Evolutionary conservation across 2,329 filamentous ascomycete genomes (phyloP).

Genomic region (Elsinoe perseae): DNA sequence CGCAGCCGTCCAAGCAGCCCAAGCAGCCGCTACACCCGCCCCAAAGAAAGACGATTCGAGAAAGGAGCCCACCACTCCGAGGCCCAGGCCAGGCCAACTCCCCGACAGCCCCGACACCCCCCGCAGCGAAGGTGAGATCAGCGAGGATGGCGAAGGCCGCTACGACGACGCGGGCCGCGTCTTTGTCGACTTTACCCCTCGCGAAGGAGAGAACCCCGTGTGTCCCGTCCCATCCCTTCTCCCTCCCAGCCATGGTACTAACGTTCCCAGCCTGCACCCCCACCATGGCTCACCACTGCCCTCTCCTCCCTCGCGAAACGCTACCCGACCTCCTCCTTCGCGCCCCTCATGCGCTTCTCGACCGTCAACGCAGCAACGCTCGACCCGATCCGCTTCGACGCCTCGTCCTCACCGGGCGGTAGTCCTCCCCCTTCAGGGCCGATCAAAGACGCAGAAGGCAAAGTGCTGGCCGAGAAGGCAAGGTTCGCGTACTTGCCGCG

Average conservation of each 20-base stretch:
- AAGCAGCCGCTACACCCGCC: constrained; percentile 14
- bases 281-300: constrained; percentile 72
- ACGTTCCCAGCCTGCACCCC: constrained; percentile 61
- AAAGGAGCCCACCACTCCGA: constrained; percentile 6
- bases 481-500: constrained; percentile 73
- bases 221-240: constrained; percentile 31
- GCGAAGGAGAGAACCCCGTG: constrained; percentile 56
- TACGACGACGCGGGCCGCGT: constrained; percentile 49
- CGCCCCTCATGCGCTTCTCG: constrained; percentile 84
- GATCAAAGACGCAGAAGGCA: constrained; percentile 44
- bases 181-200: constrained; percentile 55
- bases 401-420: constrained; percentile 32
- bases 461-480: constrained; percentile 6
- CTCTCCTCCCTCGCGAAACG: constrained; percentile 61
- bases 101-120: background rate
- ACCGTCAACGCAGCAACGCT: constrained; percentile 68
- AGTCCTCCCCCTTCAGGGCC: constrained; percentile 53
- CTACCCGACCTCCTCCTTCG: constrained; percentile 77
- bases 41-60: constrained; percentile 14
- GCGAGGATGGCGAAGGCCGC: constrained; percentile 6
- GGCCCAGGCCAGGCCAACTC: background rate
- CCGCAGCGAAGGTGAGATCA: constrained; percentile 7
- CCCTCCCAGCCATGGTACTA: constrained; percentile 13
- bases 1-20: constrained; percentile 34
- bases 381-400: constrained; percentile 50